Base-by-base conservation (phyloP, 176 grass and related monocot species). In the sorghum (Sorghum bicolor) region DNA sequence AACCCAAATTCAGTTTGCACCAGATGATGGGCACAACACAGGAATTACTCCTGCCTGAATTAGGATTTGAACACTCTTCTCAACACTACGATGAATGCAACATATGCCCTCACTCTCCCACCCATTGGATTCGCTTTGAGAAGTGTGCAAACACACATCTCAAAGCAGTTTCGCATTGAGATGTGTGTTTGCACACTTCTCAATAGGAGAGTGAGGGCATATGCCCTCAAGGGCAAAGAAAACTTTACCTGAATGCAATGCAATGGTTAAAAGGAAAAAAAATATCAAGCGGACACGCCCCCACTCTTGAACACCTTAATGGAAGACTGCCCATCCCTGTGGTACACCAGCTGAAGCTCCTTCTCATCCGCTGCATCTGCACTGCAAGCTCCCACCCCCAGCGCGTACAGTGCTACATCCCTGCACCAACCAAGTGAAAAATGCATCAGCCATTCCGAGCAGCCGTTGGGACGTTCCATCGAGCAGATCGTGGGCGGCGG, bases 281-380 rank as follows among this genome's bases (percentile, higher is more conserved):
- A 58, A 58, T 10, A 24, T 58, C 22, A 58, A 58, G 55, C 55
- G 55, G 55, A 24, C 55, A 57, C 20, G 10, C 53, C 7, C 6
- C 20, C 53, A 58, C 53, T 60, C 8, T 10, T 36, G 64, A 34
- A 19, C 19, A 67, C 64, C 78, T 80, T 80, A 36, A 80, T 50
- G 12, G 12, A 68, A 25, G 64, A 68, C 43, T 36, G 29, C 0
- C 41, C 63, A 52, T 80, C 19, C 63, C 43, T 80, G 29, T 29
- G 19, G 63, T 80, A 80, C 43, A 80, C 64, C 43, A 80, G 63
- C 63, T 68, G 78, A 80, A 80, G 78, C 20, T 80, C 78, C 28
- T 48, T 67, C 43, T 80, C 41, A 20, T 80, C 78, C 20, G 30
- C 43, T 33, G 20, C 44, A 52, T 80, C 78, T 17, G 44, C 44